Base-by-base conservation (phyloP, 495 filamentous ascomycete species). In the Amniculicola lignicola region DNA sequence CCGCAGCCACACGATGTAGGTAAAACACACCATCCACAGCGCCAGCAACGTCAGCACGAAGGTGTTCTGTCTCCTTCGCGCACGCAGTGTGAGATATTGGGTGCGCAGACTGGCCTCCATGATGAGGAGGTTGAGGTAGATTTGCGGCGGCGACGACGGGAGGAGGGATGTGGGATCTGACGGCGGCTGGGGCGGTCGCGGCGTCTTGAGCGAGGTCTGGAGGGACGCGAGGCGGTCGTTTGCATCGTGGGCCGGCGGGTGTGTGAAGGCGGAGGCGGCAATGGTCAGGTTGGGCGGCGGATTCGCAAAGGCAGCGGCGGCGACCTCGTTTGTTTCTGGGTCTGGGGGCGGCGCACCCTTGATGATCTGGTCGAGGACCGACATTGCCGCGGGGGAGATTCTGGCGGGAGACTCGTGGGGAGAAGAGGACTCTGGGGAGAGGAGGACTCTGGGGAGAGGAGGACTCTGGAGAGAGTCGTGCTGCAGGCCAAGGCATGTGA, bases 81-180 rank as follows among this genome's bases (percentile, higher is more conserved):
- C 85, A 19, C 90, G 89, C 40, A 96, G 78, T 49, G 87, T 83
- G 45, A 99, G 80, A 70, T 95, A 97, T 65, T 99, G 93, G 16
- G 86, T 83, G 37, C 93, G 90, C 21, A 99, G 77, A 12, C 89
- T 95, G 42, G 90, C 89, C 71, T 99, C 93, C 67, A 99, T 86
- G 63, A 99, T 92, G 46, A 99, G 77, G 31, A 99, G 86, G 69
- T 99, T 99, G 62, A 97, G 81, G 74, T 97, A 99, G 64, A 97
- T 96, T 74, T 96, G 94, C n/a, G 82, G 89, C 67, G 87, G 92
- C 24, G 91, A 89, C 56, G 87, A 92, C 10, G 93, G 92, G 24
- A 94, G 81, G 35, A 83, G 80, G 51, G 85, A 84, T 41, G 90
- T 77, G 33, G 91, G 91, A 69, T 96, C 87, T 62, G 73, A 66